Evolutionary conservation across 371 early-diverging fungal species (phyloP).

Genomic region (Circinella minor): DNA sequence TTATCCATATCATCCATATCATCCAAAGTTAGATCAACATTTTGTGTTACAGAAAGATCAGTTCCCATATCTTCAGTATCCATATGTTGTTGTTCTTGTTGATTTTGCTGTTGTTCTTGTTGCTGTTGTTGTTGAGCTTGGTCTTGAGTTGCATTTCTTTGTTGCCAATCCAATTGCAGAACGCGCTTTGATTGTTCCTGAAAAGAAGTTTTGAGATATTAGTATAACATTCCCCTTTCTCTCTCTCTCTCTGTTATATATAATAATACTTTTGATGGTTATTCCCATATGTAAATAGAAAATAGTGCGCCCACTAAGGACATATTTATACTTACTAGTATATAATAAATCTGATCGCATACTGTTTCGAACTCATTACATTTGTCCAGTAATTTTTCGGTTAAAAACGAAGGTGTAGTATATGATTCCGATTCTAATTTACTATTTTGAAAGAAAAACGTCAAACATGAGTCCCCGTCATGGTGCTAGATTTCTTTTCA

Average conservation of each 20-base stretch:
- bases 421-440: conserved; percentile 24
- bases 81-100: conserved; percentile 19
- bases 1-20: conserved; percentile 18
- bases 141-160: conserved; percentile 27
- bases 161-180: conserved; percentile 43
- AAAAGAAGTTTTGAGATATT: not conserved
- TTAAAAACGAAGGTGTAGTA: conserved; percentile 29
- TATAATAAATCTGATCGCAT: conserved; percentile 53
- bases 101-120: conserved; percentile 25
- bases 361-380: conserved; percentile 52
- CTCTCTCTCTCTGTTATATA: too few species aligned
- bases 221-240: too few species aligned
- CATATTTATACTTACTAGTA: conserved; percentile 26
- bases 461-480: not conserved
- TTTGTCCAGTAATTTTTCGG: conserved; percentile 36
- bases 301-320: not conserved
- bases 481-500: too few species aligned
- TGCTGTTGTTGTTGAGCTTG: conserved; percentile 29
- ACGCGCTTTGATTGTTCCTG: conserved; percentile 52
- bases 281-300: not conserved
- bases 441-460: conserved; percentile 11
- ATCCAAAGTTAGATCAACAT: conserved; percentile 12
- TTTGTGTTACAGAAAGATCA: conserved; percentile 15
- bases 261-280: too few species aligned
- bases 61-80: conserved; percentile 19